Base-by-base conservation (phyloP, 345 rosid species). In the Kernera saxatilis region DNA sequence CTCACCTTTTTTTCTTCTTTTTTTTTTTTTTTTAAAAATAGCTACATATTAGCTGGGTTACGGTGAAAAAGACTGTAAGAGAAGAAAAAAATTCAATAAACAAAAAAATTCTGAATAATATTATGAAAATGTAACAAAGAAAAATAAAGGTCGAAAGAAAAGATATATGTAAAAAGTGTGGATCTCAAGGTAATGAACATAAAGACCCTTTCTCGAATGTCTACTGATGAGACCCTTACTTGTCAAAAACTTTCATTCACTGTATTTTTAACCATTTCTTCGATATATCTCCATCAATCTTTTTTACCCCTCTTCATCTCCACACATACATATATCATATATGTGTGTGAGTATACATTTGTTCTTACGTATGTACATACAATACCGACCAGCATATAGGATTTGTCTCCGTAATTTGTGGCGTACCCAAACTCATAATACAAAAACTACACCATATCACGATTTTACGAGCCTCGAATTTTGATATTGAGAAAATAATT, bases 221-320 rank as follows among this genome's bases (percentile, higher is more conserved):
- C 70, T 6, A 54, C 22, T 69, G 79, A 75, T 52, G 70, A 69
- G 79, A 75, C 79, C 52, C 32, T 63, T 60, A 68, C 74, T 68
- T 75, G 74, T 61, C 74, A 61, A 61, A 74, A 67, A 66, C 73
- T 67, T 61, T 61, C 61, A 69, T 60, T 44, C 74, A 75, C 79
- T 75, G 74, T 75, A 21, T 69, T 75, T 75, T 69, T 69, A 52
- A 75, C 79, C 70, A 51, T 68, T 69, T 75, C 36, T 60, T 61
- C 63, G 70, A 69, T 35, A 27, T 74, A 29, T 74, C 78, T 59
- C 68, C 61, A 74, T 74, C 73, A 74, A 40, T 58, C 67, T 67
- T 57, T 72, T 41, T 63, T 57, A 57, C 54, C 60, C 55, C 62
- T 59, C 33, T 58, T 22, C 37, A 43, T 68, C 44, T 52, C 48